Evolutionary conservation across 2,329 filamentous ascomycete species (phyloP).

Genomic region (Penicillium nordicum): DNA sequence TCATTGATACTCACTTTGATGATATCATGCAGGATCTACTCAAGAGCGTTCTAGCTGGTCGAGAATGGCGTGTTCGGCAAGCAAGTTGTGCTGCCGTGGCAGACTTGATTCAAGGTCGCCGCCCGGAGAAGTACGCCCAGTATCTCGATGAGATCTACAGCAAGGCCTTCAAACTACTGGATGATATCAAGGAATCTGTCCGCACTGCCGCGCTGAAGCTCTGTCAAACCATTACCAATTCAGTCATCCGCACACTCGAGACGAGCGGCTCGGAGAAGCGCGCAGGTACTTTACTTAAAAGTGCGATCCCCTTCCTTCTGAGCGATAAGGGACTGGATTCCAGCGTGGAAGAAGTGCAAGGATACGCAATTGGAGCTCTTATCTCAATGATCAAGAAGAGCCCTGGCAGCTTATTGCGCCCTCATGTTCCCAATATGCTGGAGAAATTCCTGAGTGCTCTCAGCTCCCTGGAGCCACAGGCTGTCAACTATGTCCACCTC

Average conservation of each 20-base stretch:
- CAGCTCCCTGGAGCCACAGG: conserved; percentile 83
- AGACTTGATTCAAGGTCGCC: conserved; percentile 79
- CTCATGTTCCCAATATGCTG: conserved; percentile 77
- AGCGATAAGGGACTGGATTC: conserved; percentile 88
- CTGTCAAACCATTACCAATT: conserved; percentile 78
- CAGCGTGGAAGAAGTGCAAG: conserved; percentile 79
- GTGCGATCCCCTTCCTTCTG: conserved; percentile 85
- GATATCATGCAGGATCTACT: conserved; percentile 85
- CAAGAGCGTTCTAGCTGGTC: conserved; percentile 72
- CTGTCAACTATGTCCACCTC: conserved; percentile 88
- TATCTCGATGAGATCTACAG: conserved; percentile 84
- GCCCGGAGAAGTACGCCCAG: conserved; percentile 72
- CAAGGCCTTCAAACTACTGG: conserved; percentile 82
- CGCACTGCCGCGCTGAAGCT: conserved; percentile 75
- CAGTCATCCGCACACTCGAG: conserved; percentile 80
- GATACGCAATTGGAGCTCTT: conserved; percentile 77
- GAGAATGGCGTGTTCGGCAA: conserved; percentile 90
- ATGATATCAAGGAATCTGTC: conserved; percentile 93
- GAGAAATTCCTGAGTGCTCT: conserved; percentile 76
- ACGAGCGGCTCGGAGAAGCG: conserved; percentile 65
- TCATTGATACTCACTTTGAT: conserved; percentile 79
- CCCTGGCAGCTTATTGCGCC: conserved; percentile 67
- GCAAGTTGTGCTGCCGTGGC: conserved; percentile 87
- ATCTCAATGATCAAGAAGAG: conserved; percentile 88
- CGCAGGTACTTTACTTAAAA: conserved; percentile 74